phyloP scores from a whole-genome alignment of 2,329 filamentous ascomycete species.

The Zalaria obscura region DNA sequence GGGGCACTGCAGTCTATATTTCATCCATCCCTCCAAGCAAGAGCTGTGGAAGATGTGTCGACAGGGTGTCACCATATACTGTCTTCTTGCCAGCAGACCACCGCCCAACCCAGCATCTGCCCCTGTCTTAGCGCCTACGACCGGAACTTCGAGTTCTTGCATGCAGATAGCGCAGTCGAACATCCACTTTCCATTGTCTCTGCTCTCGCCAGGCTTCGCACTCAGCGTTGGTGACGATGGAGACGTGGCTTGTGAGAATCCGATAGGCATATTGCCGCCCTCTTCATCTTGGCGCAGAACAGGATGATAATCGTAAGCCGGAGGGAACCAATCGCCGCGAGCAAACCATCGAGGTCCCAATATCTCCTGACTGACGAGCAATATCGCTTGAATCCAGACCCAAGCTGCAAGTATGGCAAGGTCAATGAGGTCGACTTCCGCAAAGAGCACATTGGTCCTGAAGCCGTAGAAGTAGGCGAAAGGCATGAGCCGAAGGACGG shows the following conservation, averaged over 20 bases:
- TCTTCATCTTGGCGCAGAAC: constrained; percentile 75
- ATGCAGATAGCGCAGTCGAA: constrained; percentile 96
- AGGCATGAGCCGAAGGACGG: constrained; percentile 60
- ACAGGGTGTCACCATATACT: constrained; percentile 97
- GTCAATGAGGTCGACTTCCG: constrained; percentile 50
- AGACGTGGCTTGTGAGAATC: constrained; percentile 30
- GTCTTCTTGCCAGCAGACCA: constrained; percentile 55
- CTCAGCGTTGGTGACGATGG: background rate
- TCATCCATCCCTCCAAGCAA: constrained; percentile 94
- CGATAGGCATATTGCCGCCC: constrained; percentile 62
- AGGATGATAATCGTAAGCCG: constrained; percentile 89
- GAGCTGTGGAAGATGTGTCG: constrained; percentile 86
- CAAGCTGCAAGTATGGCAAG: constrained; percentile 56
- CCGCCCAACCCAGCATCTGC: constrained; percentile 29
- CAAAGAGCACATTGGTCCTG: constrained; percentile 67
- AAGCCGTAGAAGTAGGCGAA: constrained; percentile 76
- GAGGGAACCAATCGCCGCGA: constrained; percentile 49
- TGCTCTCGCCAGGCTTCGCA: constrained; percentile 24
- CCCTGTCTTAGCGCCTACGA: constrained; percentile 41
- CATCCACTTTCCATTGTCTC: constrained; percentile 40
- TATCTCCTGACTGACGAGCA: constrained; percentile 69
- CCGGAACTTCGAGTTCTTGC: constrained; percentile 78
- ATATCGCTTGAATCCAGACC: constrained; percentile 75
- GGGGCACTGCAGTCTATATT: constrained; percentile 81
- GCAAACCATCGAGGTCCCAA: constrained; percentile 82